Evolutionary conservation across 345 rosid genomes (phyloP).

Genomic region (Rhizophora mangle): DNA sequence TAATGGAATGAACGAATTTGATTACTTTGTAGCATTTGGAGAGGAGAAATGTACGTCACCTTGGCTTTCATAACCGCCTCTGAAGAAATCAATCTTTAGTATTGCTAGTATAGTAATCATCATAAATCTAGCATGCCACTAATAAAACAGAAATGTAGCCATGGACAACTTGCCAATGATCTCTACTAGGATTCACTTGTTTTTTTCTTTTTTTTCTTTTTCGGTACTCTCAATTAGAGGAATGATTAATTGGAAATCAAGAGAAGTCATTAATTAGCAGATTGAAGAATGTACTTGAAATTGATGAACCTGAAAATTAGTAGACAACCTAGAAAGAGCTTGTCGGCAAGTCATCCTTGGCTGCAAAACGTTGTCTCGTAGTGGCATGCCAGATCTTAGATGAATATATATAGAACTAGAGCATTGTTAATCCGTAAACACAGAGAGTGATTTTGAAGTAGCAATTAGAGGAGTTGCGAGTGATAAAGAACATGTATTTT

Average conservation of each 20-base stretch:
- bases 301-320: background rate
- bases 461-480: background rate
- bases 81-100: background rate
- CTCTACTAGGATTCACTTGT: background rate
- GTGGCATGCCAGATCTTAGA: constrained; percentile 36
- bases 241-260: no score
- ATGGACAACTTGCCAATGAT: constrained; percentile 39
- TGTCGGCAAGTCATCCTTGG: constrained; percentile 58
- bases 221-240: no score
- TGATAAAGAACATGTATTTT: no score
- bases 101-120: constrained; percentile 9
- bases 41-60: no score
- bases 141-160: constrained; percentile 38
- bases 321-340: background rate
- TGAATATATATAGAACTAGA: constrained; percentile 8
- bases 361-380: constrained; percentile 35
- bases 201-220: no score
- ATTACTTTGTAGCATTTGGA: no score
- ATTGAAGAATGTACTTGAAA: no score
- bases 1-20: no score
- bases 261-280: no score
- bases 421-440: no score
- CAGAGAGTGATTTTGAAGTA: no score
- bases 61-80: no score
- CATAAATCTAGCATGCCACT: constrained; percentile 33